A percentile compares a stretch with the other conserved stretches of the same genome.
Evolutionary conservation across 1,139 yeast genomes (phyloP).

Genomic region (Sugiyamaella sp.): DNA sequence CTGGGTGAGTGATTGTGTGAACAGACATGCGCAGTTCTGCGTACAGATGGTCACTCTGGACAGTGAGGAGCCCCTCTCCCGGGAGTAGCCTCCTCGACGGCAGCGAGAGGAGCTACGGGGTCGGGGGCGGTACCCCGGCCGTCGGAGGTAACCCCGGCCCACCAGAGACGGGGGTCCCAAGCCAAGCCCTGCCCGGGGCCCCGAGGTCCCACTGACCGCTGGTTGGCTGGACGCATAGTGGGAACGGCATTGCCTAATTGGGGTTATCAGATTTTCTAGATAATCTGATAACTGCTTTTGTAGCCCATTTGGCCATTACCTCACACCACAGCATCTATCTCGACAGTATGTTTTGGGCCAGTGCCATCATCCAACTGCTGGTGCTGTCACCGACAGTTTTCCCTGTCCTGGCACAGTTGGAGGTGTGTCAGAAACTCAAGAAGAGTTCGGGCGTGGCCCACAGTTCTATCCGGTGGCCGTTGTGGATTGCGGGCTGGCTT

Average conservation of each 20-base stretch:
- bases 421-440: slow-evolving; percentile 20
- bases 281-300: slow-evolving; percentile 16
- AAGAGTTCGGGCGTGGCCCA: slow-evolving; percentile 21
- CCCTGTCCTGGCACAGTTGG: slow-evolving; percentile 27
- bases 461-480: slow-evolving; percentile 23
- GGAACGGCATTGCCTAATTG: slow-evolving; percentile 13
- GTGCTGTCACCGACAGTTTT: slow-evolving; percentile 23
- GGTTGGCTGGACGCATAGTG: slow-evolving; percentile 8
- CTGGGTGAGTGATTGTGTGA: too few relatives aligned
- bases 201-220: background rate
- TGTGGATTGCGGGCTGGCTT: slow-evolving; percentile 22
- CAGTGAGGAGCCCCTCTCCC: too few relatives aligned
- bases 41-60: too few relatives aligned
- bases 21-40: too few relatives aligned
- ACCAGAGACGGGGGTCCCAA: too few relatives aligned
- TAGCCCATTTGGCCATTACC: background rate
- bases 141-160: too few relatives aligned
- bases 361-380: slow-evolving; percentile 15
- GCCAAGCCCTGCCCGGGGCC: too few relatives aligned
- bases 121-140: background rate
- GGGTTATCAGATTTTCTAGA: slow-evolving; percentile 24
- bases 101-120: background rate
- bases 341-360: slow-evolving; percentile 13
- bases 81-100: background rate
- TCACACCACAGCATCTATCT: background rate